Percentiles rank a stretch among this genome's conserved stretches.
phyloP scores from a whole-genome alignment of 257 asterid genomes.

The Capsicum baccatum region DNA sequence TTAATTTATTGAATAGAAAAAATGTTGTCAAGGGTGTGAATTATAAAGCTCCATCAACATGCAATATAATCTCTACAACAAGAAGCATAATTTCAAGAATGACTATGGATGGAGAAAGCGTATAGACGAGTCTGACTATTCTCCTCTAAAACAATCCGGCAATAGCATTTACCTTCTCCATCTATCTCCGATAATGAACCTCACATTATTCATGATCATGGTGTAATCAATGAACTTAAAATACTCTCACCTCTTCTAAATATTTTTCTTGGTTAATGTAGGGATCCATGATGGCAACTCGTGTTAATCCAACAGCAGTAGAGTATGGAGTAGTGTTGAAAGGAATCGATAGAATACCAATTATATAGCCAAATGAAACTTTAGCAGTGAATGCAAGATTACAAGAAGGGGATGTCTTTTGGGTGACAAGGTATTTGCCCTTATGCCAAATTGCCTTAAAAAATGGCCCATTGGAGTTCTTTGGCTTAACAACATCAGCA shows the following conservation, averaged over 20 bases:
- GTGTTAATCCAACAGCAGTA: constrained; percentile 71
- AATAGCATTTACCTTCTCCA: no score
- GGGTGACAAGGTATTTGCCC: constrained; percentile 76
- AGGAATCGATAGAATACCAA: constrained; percentile 64
- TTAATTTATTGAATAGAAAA: no score
- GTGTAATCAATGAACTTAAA: no score
- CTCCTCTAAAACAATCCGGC: no score
- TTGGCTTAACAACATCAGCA: constrained; percentile 83
- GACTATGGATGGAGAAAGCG: no score
- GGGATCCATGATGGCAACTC: constrained; percentile 99
- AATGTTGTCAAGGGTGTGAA: no score
- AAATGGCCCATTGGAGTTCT: constrained; percentile 76
- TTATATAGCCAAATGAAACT: constrained; percentile 75
- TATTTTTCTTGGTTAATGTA: constrained; percentile 30
- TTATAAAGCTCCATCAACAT: no score
- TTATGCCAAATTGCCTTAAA: constrained; percentile 94
- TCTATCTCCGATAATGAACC: no score
- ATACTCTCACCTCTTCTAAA: not conserved
- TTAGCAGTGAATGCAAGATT: constrained; percentile 78
- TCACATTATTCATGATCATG: no score
- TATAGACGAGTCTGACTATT: no score
- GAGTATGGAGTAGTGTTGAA: constrained; percentile 72
- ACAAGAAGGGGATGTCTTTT: constrained; percentile 69
- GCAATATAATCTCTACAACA: no score
- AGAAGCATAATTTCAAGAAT: no score